Conservation (phyloP, 169 alveolate genomes). For the Plasmodium gallinaceum region DNA sequence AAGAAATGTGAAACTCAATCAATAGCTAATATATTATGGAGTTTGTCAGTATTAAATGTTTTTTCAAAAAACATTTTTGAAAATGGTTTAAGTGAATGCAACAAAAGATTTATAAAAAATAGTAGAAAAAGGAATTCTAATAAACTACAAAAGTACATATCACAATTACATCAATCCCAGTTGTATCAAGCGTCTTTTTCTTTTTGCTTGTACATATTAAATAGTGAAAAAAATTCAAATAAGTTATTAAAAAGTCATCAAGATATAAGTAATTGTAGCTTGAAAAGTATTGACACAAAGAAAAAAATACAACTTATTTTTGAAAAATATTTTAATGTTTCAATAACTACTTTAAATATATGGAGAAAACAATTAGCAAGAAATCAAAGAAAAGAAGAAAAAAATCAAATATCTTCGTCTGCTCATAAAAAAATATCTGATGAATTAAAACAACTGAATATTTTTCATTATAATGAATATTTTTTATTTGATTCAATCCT, state of each 20-base stretch:
- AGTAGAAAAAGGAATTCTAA: constrained; percentile 40
- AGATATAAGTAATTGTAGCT: background rate
- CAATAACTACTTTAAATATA: constrained; percentile 45
- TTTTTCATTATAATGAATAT: constrained; percentile 52
- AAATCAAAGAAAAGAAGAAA: constrained; percentile 70
- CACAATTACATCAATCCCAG: constrained; percentile 72
- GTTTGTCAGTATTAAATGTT: constrained; percentile 50
- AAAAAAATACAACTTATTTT: constrained; percentile 55
- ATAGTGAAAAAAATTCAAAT: constrained; percentile 9
- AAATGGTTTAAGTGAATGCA: constrained; percentile 59
- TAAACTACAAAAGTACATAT: constrained; percentile 46
- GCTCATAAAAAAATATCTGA: constrained; percentile 62
- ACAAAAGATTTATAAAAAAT: constrained; percentile 59
- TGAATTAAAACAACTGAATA: constrained; percentile 31
- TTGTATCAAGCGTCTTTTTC: constrained; percentile 66
- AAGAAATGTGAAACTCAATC: constrained; percentile 59
- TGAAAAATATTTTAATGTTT: constrained; percentile 58
- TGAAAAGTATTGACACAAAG: background rate
- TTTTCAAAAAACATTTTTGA: constrained; percentile 39
- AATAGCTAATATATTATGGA: constrained; percentile 69
- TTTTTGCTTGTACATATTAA: constrained; percentile 23
- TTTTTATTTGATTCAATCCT: constrained; percentile 59
- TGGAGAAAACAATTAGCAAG: constrained; percentile 74
- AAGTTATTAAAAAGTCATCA: background rate
- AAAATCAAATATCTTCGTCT: constrained; percentile 50